Conservation (phyloP, 495 filamentous ascomycete genomes). For the Talaromyces trachyspermus region DNA sequence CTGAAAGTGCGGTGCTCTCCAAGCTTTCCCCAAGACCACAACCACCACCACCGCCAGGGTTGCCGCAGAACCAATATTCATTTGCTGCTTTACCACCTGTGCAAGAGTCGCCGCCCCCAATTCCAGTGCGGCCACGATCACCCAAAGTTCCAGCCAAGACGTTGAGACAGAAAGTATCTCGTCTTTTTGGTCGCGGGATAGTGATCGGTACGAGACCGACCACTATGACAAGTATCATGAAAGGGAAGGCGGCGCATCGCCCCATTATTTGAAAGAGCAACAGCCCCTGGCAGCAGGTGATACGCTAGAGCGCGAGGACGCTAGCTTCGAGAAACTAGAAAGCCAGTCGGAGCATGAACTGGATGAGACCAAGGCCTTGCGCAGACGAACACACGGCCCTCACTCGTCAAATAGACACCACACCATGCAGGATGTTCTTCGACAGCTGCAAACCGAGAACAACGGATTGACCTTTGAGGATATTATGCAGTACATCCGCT, state of each 20-base stretch:
- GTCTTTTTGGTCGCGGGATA: constrained; percentile 1
- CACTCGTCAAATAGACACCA: constrained; percentile 6
- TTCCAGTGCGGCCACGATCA: not conserved
- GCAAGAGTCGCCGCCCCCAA: not conserved
- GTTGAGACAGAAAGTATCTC: constrained; percentile 5
- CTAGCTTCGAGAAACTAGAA: too few relatives aligned
- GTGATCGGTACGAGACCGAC: not conserved
- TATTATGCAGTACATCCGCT: constrained; percentile 1
- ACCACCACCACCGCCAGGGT: not conserved
- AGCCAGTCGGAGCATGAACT: not conserved
- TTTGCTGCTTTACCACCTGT: constrained; percentile 5
- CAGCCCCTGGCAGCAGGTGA: too few relatives aligned
- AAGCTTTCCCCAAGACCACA: not conserved
- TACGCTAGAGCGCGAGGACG: too few relatives aligned
- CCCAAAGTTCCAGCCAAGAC: not conserved
- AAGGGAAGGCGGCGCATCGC: too few relatives aligned
- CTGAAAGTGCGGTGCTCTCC: constrained; percentile 7
- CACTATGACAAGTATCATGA: not conserved
- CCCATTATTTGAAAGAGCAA: too few relatives aligned
- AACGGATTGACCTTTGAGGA: constrained; percentile 4
- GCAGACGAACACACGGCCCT: constrained; percentile 1
- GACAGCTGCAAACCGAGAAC: constrained; percentile 1
- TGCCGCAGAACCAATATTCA: not conserved
- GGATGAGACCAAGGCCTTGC: not conserved
- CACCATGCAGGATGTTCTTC: constrained; percentile 2